Evolutionary conservation across 805 yeast species (phyloP).

Genomic region (Ogataea methanolica): DNA sequence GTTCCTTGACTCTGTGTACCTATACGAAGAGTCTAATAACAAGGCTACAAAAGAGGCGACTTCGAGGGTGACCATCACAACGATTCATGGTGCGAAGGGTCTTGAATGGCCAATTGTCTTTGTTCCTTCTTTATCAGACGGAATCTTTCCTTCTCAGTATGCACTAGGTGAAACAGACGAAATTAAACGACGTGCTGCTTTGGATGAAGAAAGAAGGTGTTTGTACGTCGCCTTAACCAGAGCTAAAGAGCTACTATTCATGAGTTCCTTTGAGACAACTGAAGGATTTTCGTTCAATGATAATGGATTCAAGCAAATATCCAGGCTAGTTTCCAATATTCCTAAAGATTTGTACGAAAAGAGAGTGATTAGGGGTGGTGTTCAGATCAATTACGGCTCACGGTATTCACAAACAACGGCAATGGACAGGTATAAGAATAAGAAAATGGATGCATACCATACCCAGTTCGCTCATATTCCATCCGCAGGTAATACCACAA

Average conservation of each 20-base stretch:
- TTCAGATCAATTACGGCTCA: no score
- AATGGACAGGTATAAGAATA: no score
- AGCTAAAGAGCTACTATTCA: slow-evolving; percentile 45
- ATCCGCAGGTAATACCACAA: no score
- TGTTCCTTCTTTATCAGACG: slow-evolving; percentile 67
- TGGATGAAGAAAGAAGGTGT: slow-evolving; percentile 78
- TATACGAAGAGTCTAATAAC: slow-evolving; percentile 22
- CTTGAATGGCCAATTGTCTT: slow-evolving; percentile 94
- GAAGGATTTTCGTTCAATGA: slow-evolving; percentile 12
- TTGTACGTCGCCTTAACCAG: slow-evolving; percentile 88
- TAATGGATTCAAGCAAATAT: not conserved
- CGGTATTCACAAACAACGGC: no score
- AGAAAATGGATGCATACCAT: no score
- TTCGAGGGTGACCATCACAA: slow-evolving; percentile 46
- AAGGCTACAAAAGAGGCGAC: slow-evolving; percentile 4
- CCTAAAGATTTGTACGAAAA: not conserved
- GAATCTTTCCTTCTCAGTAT: slow-evolving; percentile 56
- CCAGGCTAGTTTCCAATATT: not conserved
- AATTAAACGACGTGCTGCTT: slow-evolving; percentile 23
- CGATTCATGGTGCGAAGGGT: slow-evolving; percentile 92
- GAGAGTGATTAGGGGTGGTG: no score
- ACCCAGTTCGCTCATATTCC: no score
- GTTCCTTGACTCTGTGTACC: slow-evolving; percentile 30
- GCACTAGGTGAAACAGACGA: slow-evolving; percentile 30
- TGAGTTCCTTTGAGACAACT: slow-evolving; percentile 20